Base-by-base conservation (phyloP, 148 eudicot species). In the Persicaria maculosa region DNA sequence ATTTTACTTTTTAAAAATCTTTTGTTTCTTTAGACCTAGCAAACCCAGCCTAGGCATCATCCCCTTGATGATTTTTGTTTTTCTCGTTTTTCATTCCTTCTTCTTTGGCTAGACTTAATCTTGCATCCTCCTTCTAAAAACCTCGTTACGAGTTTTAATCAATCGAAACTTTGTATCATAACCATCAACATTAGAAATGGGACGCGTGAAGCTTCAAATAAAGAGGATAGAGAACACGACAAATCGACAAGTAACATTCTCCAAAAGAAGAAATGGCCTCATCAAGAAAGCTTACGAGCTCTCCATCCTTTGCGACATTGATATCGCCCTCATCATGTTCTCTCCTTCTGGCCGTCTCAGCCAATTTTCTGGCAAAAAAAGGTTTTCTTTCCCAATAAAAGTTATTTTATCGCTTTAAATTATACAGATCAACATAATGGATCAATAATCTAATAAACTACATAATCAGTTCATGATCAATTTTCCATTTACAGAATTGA, bases 191-290 rank as follows among this genome's bases (percentile, higher is more conserved):
- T 2, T 12, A 8, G 70, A 53, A 43, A 91, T 89, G 97, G 97
- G 97, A 31, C 86, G 97, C 1, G 90, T 84, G 19, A 91, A 91
- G 69, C 93, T 91, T 65, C 88, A 87, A 8, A 91, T 91, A 5
- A 84, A 82, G 77, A 91, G 85, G 77, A 89, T 89, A 68, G 91
- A 89, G 54, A 91, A 91, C 80, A 79, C 53, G 12, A 89, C 91
- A 9, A 91, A 85, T 75, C 85, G 93, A 12, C 97, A 91, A 77
- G 97, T 91, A n/a, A 91, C 97, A 4, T 91, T 86, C 79, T 91
- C 97, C n/a, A 91, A 89, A 68, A 85, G 93, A 43, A 78, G 97
- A 50, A 89, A 89, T 86, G 93, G 97, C 20, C 91, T 91, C 79
- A 87, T 91, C 67, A 91, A 89, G 78, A 91, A 91, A 59, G 97